Conservation (phyloP, 179 eudicot genomes). For the Spinacia oleracea region DNA sequence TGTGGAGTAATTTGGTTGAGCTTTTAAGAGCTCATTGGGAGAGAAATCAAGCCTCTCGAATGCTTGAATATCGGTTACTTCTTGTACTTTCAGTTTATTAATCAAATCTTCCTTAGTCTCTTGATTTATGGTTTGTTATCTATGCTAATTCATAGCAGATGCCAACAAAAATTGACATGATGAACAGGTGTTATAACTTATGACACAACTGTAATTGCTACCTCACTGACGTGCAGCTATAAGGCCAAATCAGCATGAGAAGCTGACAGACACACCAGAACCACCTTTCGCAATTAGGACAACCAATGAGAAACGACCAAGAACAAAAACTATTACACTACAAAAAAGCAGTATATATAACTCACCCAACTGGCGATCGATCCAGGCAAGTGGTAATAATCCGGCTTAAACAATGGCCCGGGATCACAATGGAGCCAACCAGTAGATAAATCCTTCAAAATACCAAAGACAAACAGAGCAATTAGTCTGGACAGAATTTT, state of each 20-base stretch:
- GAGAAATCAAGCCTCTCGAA: too few species aligned
- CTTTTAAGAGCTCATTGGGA: too few species aligned
- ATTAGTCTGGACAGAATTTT: background rate
- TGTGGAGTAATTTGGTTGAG: too few species aligned
- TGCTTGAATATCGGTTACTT: too few species aligned
- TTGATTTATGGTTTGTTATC: too few species aligned
- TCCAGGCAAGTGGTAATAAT: constrained; percentile 55
- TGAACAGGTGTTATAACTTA: background rate
- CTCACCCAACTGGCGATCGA: constrained; percentile 78
- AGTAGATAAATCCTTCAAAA: constrained; percentile 80
- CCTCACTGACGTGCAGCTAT: background rate
- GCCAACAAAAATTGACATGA: background rate
- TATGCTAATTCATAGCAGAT: too few species aligned
- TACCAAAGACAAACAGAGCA: constrained; percentile 1
- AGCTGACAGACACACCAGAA: background rate
- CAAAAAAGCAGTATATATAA: constrained; percentile 1
- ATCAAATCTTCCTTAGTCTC: too few species aligned
- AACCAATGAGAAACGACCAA: background rate
- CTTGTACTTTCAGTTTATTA: too few species aligned
- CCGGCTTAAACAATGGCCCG: constrained; percentile 74
- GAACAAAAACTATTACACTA: background rate
- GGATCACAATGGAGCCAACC: constrained; percentile 99
- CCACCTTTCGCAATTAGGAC: constrained; percentile 1
- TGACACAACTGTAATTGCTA: background rate
- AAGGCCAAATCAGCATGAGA: background rate